These are phyloP conservation scores for Trichoderma atroviride DNA, from an alignment of 2,329 filamentous ascomycete genomes.

Conservation along the genomic window DNA sequence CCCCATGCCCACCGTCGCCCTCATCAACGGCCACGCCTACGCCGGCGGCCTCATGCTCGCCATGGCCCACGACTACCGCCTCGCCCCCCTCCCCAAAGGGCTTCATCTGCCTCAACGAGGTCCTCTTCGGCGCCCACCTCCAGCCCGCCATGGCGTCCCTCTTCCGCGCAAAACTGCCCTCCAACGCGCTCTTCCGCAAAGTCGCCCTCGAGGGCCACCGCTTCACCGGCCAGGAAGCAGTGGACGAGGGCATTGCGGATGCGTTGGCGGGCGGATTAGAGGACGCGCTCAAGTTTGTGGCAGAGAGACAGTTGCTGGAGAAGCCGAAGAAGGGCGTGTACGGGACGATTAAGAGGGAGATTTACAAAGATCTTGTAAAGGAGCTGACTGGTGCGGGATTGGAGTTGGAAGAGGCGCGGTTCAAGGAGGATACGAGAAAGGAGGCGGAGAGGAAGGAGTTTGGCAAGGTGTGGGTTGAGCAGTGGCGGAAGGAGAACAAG, in stretches of 20 bases:
- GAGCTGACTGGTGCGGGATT: constrained; percentile 57
- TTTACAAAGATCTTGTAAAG: constrained; percentile 68
- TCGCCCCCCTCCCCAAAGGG: constrained; percentile 72
- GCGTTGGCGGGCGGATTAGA: constrained; percentile 62
- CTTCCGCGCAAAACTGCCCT: constrained; percentile 69
- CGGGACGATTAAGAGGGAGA: constrained; percentile 71
- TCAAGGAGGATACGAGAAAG: constrained; percentile 44
- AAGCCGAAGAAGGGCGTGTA: constrained; percentile 70
- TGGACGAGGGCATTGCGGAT: constrained; percentile 70
- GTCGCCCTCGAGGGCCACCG: constrained; percentile 75
- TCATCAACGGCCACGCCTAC: constrained; percentile 79
- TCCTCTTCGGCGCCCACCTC: constrained; percentile 77
- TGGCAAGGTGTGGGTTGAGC: constrained; percentile 51
- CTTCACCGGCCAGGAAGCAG: constrained; percentile 64
- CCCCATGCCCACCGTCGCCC: constrained; percentile 80
- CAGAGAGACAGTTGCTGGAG: constrained; percentile 58
- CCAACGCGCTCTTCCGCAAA: constrained; percentile 56
- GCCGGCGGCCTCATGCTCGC: constrained; percentile 80
- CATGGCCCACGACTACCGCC: constrained; percentile 81
- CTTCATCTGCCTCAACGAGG: constrained; percentile 80
- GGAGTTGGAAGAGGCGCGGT: constrained; percentile 54
- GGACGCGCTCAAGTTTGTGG: constrained; percentile 63
- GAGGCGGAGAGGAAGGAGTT: constrained; percentile 49
- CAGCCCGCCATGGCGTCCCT: constrained; percentile 73
- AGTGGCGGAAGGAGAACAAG: constrained; percentile 49